Evolutionary conservation across 2,329 filamentous ascomycete genomes (phyloP).

Genomic region (Aspergillus novofumigatus): DNA sequence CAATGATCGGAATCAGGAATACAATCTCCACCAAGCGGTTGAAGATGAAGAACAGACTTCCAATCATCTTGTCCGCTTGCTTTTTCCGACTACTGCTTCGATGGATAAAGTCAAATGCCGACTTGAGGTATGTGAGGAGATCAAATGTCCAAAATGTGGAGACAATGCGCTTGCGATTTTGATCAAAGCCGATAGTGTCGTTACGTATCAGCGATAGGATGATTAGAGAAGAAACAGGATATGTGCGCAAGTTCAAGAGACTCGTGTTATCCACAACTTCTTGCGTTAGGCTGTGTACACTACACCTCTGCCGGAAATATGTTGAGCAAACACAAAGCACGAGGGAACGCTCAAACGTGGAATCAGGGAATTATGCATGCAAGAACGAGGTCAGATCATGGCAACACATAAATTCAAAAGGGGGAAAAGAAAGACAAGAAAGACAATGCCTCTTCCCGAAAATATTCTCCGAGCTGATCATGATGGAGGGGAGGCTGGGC

Average conservation of each 20-base stretch:
- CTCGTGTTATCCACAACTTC: not conserved
- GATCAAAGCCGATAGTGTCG: not conserved
- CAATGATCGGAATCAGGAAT: conserved; percentile 60
- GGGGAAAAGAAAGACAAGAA: conserved; percentile 9
- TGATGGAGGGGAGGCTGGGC: conserved; percentile 29
- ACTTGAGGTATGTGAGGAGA: not conserved
- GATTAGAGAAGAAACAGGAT: not conserved
- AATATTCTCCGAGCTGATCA: conserved; percentile 6
- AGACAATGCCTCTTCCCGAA: not conserved
- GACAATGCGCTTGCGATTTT: not conserved
- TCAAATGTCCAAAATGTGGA: not conserved
- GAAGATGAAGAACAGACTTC: conserved; percentile 58
- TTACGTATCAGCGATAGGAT: conserved; percentile 1
- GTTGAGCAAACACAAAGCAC: not conserved
- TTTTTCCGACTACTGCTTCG: not conserved
- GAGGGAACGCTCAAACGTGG: not conserved
- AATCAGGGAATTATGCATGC: not conserved
- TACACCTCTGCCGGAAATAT: not conserved
- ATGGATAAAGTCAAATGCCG: not conserved
- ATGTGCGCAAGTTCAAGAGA: not conserved
- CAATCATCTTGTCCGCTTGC: conserved; percentile 40
- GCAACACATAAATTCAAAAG: conserved; percentile 6
- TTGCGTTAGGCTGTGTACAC: not conserved
- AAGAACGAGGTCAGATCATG: conserved; percentile 1
- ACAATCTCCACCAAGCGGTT: conserved; percentile 59